Evolutionary conservation across 768 basidiomycete genomes (phyloP).

Genomic region (Rhizopogon rudus): DNA sequence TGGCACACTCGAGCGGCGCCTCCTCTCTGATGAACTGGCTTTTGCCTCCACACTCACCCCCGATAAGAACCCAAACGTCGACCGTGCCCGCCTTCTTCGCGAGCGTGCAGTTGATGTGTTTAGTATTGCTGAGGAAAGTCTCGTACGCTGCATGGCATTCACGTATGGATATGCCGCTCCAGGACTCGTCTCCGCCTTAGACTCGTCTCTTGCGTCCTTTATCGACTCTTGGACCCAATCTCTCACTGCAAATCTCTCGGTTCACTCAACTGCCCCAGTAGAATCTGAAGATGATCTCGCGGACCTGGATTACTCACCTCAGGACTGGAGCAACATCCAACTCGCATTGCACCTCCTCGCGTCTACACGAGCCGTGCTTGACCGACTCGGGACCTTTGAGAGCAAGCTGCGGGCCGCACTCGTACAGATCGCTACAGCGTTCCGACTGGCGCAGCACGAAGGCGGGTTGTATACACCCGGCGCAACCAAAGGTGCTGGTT

Average conservation of each 20-base stretch:
- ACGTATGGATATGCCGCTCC: constrained; percentile 86
- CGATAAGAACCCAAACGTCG: constrained; percentile 31
- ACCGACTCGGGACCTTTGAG: constrained; percentile 68
- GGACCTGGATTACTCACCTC: constrained; percentile 79
- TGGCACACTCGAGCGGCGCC: constrained; percentile 65
- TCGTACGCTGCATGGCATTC: constrained; percentile 68
- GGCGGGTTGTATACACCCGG: constrained; percentile 49
- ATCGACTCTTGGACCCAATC: constrained; percentile 58
- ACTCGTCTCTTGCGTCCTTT: constrained; percentile 67
- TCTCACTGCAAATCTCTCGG: constrained; percentile 30
- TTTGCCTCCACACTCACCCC: constrained; percentile 30
- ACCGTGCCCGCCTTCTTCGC: constrained; percentile 53
- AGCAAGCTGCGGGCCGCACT: constrained; percentile 56
- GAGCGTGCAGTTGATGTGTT: constrained; percentile 77
- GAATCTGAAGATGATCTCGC: constrained; percentile 56
- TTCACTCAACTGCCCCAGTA: constrained; percentile 27
- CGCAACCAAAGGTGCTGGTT: constrained; percentile 60
- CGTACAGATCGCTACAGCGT: constrained; percentile 50
- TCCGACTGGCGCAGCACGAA: constrained; percentile 53
- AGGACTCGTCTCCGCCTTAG: constrained; percentile 70
- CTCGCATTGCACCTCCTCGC: constrained; percentile 76
- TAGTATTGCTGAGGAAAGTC: constrained; percentile 72
- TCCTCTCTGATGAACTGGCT: constrained; percentile 54
- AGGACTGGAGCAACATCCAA: constrained; percentile 90
- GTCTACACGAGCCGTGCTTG: constrained; percentile 68